Base-by-base conservation (phyloP, 768 basidiomycete species). In the Lactarius sp. region DNA sequence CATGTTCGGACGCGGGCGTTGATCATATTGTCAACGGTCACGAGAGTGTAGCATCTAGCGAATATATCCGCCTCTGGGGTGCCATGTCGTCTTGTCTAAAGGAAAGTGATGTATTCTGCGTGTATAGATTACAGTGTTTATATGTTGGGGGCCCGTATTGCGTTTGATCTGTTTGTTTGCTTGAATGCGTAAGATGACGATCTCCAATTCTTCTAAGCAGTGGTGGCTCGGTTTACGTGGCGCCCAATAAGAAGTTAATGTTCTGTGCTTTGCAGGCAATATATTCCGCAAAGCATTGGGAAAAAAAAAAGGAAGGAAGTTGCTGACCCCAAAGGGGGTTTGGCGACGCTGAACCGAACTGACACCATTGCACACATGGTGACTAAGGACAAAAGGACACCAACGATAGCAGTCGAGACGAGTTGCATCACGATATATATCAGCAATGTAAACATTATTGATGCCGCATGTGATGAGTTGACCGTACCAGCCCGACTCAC, bases 61-160 rank as follows among this genome's bases (percentile, higher is more conserved):
- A 50, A 59, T 22, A 64, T 59, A n/a, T 64, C 62, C 37, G 10
- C 33, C 36, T 59, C 57, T n/a, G 2, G 62, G 62, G 33, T 64
- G 62, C 57, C 62, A 64, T 5, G 59, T 64, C 20, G 62, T 58
- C 12, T 64, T 58, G 36, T 64, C 27, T 27, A 27, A 27, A 27
- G 27, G 27, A 27, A 27, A 2, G 27, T 27, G 27, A 27, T 27
- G 27, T 27, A 2, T 27, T 27, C 27, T 27, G 27, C 27, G 27
- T 27, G 27, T 27, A 27, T 27, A 27, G 27, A 27, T 27, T 27
- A 27, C 27, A 27, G 27, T 27, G 27, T 27, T 27, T 27, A 27
- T 27, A 3, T 27, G 27, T 27, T 27, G 27, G 27, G 27, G 27
- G 2, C 27, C 27, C 27, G 27, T 27, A 27, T 27, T 27, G 22